Evolutionary conservation across 805 yeast genomes (phyloP).

Genomic region (Lipomyces kockii): DNA sequence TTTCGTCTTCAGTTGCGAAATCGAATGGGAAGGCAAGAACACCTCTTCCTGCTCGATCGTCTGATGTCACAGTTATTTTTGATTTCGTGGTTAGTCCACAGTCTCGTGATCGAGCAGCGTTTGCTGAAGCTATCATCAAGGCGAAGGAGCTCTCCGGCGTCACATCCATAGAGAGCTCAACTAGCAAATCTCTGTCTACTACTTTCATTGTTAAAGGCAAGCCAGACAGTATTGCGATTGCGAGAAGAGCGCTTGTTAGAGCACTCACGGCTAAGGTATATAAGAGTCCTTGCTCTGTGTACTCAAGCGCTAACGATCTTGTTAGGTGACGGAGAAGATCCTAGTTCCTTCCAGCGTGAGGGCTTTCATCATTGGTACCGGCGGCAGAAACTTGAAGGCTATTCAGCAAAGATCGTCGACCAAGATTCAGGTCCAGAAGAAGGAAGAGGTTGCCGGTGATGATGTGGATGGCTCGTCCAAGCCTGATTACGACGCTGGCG

Average conservation of each 20-base stretch:
- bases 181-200: slow-evolving; percentile 48
- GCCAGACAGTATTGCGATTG: slow-evolving; percentile 64
- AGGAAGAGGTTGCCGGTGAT: slow-evolving; percentile 25
- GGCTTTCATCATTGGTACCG: slow-evolving; percentile 82
- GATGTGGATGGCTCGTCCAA: slow-evolving; percentile 39
- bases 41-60: slow-evolving; percentile 58
- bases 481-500: slow-evolving; percentile 57
- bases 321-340: slow-evolving; percentile 51
- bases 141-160: slow-evolving; percentile 26
- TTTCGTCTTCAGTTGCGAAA: slow-evolving; percentile 10
- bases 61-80: slow-evolving; percentile 77
- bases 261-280: slow-evolving; percentile 74
- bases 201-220: slow-evolving; percentile 83
- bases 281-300: neutral
- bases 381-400: slow-evolving; percentile 81
- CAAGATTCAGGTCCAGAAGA: slow-evolving; percentile 67
- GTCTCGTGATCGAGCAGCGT: slow-evolving; percentile 56
- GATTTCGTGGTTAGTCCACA: slow-evolving; percentile 73
- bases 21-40: slow-evolving; percentile 12
- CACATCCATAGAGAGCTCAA: slow-evolving; percentile 31
- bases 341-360: slow-evolving; percentile 76
- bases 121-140: slow-evolving; percentile 65
- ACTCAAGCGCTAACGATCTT: neutral
- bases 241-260: slow-evolving; percentile 75
- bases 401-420: slow-evolving; percentile 70